Evolutionary conservation across 176 grass and related monocot species (phyloP).

Genomic region (Otatea glauca): DNA sequence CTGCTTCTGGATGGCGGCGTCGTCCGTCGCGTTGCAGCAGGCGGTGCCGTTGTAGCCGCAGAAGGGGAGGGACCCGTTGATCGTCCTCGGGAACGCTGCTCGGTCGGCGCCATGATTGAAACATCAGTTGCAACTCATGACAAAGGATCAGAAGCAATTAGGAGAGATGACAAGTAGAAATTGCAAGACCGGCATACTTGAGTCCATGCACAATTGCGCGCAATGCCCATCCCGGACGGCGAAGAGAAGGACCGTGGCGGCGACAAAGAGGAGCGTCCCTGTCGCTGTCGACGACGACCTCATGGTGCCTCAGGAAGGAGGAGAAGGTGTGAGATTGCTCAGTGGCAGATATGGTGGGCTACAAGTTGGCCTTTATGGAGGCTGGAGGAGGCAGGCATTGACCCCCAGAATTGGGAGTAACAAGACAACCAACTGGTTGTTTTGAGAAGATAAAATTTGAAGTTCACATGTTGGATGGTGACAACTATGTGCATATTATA

Average conservation of each 20-base stretch:
- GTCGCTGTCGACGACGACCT: constrained; percentile 13
- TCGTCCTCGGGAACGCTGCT: constrained; percentile 63
- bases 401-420: constrained; percentile 37
- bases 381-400: constrained; percentile 35
- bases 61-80: constrained; percentile 70
- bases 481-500: no score
- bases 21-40: constrained; percentile 86
- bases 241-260: constrained; percentile 41
- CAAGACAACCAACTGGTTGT: background rate
- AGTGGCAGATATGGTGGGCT: background rate
- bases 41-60: constrained; percentile 74
- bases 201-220: constrained; percentile 66
- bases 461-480: constrained; percentile 39
- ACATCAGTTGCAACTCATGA: background rate
- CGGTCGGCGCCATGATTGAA: background rate
- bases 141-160: background rate
- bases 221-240: constrained; percentile 45
- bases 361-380: constrained; percentile 32
- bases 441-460: background rate
- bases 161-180: background rate
- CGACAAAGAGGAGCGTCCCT: constrained; percentile 5
- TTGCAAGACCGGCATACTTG: constrained; percentile 40
- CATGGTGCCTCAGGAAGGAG: constrained; percentile 36
- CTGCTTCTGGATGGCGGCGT: constrained; percentile 51
- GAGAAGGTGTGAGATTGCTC: constrained; percentile 16